A percentile compares a stretch with the other conserved stretches of the same genome.
phyloP scores from a whole-genome alignment of 2,329 filamentous ascomycete genomes.

The Talaromyces marneffei region DNA sequence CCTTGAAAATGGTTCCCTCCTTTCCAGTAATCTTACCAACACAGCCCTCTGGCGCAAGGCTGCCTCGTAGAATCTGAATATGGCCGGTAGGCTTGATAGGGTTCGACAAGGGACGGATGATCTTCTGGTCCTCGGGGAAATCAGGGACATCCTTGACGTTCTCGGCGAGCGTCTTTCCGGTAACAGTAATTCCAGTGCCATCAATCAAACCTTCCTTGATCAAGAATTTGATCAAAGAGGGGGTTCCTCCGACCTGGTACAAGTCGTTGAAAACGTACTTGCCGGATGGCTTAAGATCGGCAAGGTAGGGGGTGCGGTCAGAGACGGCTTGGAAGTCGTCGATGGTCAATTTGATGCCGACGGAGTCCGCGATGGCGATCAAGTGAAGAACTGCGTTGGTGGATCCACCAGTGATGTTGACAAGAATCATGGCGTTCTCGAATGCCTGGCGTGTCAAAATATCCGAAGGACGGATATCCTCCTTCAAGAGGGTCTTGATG shows the following conservation, averaged over 20 bases:
- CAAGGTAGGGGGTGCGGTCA: conserved; percentile 71
- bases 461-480: conserved; percentile 71
- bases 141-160: conserved; percentile 55
- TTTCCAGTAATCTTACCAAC: conserved; percentile 75
- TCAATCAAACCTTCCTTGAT: conserved; percentile 55
- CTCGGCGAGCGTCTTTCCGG: conserved; percentile 54
- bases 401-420: conserved; percentile 76
- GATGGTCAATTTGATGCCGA: conserved; percentile 74
- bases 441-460: conserved; percentile 76
- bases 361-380: conserved; percentile 75
- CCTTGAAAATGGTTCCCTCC: conserved; percentile 62
- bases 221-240: conserved; percentile 53
- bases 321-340: conserved; percentile 82
- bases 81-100: conserved; percentile 67
- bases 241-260: conserved; percentile 53
- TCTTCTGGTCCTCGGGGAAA: conserved; percentile 63
- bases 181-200: conserved; percentile 56
- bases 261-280: conserved; percentile 59
- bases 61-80: conserved; percentile 66
- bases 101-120: conserved; percentile 61
- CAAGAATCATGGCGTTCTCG: conserved; percentile 77
- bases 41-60: conserved; percentile 61
- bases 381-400: conserved; percentile 82
- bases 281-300: conserved; percentile 73
- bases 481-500: conserved; percentile 66